These are phyloP conservation scores for Saccharomycopsis sp. DNA, from an alignment of 805 yeast genomes.

Conservation along the genomic window DNA sequence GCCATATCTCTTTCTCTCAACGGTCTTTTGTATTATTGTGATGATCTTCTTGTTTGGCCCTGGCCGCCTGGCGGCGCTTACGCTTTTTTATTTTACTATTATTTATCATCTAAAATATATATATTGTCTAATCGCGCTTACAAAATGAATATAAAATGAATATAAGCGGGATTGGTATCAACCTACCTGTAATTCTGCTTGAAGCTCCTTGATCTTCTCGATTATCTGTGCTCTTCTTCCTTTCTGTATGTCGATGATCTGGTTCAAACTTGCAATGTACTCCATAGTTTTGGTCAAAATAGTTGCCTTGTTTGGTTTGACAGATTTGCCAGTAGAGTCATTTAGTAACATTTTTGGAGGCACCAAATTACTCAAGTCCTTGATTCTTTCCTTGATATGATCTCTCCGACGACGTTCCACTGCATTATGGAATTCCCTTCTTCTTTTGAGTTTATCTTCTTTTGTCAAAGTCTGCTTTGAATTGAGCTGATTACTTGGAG, in stretches of 20 bases:
- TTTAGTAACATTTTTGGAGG: conserved; percentile 63
- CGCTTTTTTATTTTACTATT: no score
- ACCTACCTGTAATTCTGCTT: background rate
- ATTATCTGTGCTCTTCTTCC: conserved; percentile 35
- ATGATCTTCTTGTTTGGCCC: no score
- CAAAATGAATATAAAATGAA: background rate
- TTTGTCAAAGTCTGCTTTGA: conserved; percentile 32
- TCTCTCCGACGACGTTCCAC: conserved; percentile 91
- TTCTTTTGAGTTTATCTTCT: conserved; percentile 65
- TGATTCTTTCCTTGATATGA: conserved; percentile 78
- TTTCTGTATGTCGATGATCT: conserved; percentile 51
- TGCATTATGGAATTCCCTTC: conserved; percentile 88
- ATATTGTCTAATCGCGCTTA: background rate
- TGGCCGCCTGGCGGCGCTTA: no score
- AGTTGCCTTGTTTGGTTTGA: conserved; percentile 75
- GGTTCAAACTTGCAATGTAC: conserved; percentile 58
- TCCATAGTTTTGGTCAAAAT: conserved; percentile 73
- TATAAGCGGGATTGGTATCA: background rate
- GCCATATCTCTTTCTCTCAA: no score
- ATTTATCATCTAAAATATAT: background rate
- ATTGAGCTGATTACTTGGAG: conserved; percentile 11
- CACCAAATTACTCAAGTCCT: conserved; percentile 70
- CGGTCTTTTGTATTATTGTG: no score
- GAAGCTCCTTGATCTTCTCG: conserved; percentile 30
- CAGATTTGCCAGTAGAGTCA: conserved; percentile 44